Conservation (phyloP, 805 yeast species). For the Pichia pseudocactophila region DNA sequence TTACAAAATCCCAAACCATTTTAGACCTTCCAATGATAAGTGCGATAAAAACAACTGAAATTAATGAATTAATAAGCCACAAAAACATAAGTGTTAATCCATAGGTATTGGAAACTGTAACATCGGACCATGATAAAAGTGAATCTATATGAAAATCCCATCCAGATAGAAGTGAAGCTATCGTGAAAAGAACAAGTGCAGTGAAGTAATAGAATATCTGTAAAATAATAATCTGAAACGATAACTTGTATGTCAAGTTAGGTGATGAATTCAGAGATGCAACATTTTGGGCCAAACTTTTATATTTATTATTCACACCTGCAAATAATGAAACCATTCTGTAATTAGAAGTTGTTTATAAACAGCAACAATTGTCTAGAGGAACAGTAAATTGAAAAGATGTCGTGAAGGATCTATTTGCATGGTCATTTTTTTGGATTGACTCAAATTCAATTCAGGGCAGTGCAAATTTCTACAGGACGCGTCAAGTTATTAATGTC, state of each 20-base stretch:
- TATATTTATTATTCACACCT: background rate
- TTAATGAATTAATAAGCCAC: slow-evolving; percentile 78
- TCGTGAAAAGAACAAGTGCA: slow-evolving; percentile 57
- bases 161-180: slow-evolving; percentile 63
- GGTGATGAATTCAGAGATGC: background rate
- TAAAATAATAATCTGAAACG: slow-evolving; percentile 58
- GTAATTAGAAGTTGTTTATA: too few species aligned
- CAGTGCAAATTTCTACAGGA: too few species aligned
- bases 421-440: too few species aligned
- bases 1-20: slow-evolving; percentile 91
- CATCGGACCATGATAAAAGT: slow-evolving; percentile 73
- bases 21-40: slow-evolving; percentile 87
- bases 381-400: too few species aligned
- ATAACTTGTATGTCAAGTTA: slow-evolving; percentile 2
- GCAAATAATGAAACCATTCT: background rate
- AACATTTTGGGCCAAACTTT: background rate
- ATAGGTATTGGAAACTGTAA: slow-evolving; percentile 65
- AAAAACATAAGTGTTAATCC: slow-evolving; percentile 67
- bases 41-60: slow-evolving; percentile 79
- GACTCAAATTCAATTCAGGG: too few species aligned
- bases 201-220: slow-evolving; percentile 73
- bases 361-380: too few species aligned
- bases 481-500: too few species aligned
- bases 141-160: slow-evolving; percentile 56
- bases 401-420: too few species aligned